Evolutionary conservation across 2,329 filamentous ascomycete species (phyloP), one percentile per base, ranked within the genome.

Genomic region (Aurifilum marmelostoma): DNA sequence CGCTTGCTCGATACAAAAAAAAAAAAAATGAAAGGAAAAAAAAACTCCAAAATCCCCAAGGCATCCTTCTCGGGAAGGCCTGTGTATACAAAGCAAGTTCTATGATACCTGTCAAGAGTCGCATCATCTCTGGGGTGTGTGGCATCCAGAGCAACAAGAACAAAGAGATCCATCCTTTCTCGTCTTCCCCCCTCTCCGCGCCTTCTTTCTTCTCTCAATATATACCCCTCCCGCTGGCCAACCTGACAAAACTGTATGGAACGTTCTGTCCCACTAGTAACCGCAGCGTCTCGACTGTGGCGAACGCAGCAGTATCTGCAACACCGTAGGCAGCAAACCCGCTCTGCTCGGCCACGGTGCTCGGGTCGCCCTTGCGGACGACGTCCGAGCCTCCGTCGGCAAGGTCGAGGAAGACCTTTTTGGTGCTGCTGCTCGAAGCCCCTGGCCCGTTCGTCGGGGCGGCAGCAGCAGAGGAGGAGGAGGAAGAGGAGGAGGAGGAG

Each of bases 251-350:
- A 79, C 92, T 94, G 79, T 93, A 95, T 7, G 91, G 92, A 68
- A 96, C 92, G 77, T 96, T 96, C 80, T 96, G 92, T 12, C 93
- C 93, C 14, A 95, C 91, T 32, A 97, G 83, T 69, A 94, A 79
- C 73, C 92, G 84, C 67, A 96, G 80, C 63, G 90, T 95, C 80
- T 96, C 92, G 6, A 95, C 92, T 2, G 92, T 94, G 29, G 92
- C 94, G 81, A 94, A 96, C 0, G 92, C 92, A 68, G 90, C 91
- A 41, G 94, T 91, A 78, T 97, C 92, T 32, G 90, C 91, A 24
- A 91, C 88, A 1, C 91, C 91, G 76, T 95, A 96, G 8, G 91
- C 89, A 32, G 89, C 90, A 84, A 94, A 97, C 0, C 93, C 93
- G 67, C 88, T 89, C 75, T 89, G 87, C 74, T 90, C 87, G 1